phyloP scores from a whole-genome alignment of 2,329 filamentous ascomycete genomes.

The Talaromyces piceae region DNA sequence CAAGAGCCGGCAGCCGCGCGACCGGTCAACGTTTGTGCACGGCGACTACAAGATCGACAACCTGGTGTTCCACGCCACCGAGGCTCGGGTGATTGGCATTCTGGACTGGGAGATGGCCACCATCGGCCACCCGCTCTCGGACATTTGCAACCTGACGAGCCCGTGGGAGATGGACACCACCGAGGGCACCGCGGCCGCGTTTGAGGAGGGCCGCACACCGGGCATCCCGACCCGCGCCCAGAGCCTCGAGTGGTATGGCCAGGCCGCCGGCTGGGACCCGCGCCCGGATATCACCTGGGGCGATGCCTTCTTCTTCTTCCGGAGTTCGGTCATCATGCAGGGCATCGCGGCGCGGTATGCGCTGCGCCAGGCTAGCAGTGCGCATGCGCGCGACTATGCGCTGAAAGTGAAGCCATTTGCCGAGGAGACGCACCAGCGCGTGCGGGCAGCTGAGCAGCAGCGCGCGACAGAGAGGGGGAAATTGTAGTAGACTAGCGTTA shows the following conservation, averaged over 20 bases:
- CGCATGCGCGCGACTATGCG: constrained; percentile 66
- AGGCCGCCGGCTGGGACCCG: constrained; percentile 65
- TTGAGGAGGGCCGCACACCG: constrained; percentile 55
- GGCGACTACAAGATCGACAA: constrained; percentile 97
- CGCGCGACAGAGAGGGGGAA: constrained; percentile 34
- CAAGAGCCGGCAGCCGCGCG: constrained; percentile 61
- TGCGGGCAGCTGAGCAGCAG: constrained; percentile 44
- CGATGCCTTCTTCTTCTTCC: constrained; percentile 55
- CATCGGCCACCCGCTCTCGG: constrained; percentile 88
- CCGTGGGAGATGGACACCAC: constrained; percentile 31
- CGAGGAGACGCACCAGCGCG: constrained; percentile 68
- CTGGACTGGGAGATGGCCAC: constrained; percentile 99
- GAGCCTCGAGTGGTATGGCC: constrained; percentile 58
- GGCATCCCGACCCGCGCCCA: constrained; percentile 58
- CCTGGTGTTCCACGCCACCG: constrained; percentile 79
- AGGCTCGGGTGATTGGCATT: constrained; percentile 82
- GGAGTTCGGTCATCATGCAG: constrained; percentile 62
- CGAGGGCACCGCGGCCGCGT: constrained; percentile 39
- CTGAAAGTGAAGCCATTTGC: constrained; percentile 64
- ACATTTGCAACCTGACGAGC: constrained; percentile 68
- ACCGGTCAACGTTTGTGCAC: constrained; percentile 74
- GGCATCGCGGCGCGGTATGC: constrained; percentile 89
- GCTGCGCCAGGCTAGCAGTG: constrained; percentile 79
- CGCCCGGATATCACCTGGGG: constrained; percentile 53
- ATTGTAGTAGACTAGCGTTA: too few relatives aligned